A percentile compares a stretch with the other conserved stretches of the same genome.
phyloP scores from a whole-genome alignment of 345 rosid species.

The Toxicodendron radicans region DNA sequence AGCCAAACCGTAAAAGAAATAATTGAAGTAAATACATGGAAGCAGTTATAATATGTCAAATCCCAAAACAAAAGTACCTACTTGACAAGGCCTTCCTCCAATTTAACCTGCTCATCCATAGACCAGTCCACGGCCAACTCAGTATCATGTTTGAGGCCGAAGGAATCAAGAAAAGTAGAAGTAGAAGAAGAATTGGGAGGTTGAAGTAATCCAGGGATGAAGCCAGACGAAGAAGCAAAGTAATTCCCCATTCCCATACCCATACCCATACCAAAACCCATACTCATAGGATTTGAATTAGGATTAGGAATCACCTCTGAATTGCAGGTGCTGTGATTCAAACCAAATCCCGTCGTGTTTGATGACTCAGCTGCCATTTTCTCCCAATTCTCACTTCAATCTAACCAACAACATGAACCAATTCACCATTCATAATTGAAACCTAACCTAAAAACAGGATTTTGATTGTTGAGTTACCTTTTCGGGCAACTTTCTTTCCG shows the following conservation, averaged over 20 bases:
- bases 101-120: slow-evolving; percentile 60
- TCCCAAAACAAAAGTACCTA: slow-evolving; percentile 28
- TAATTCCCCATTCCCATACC: slow-evolving; percentile 35
- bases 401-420: not conserved
- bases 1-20: not conserved
- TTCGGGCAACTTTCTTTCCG: slow-evolving; percentile 42
- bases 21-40: too few relatives aligned
- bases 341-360: slow-evolving; percentile 21
- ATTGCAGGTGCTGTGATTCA: not conserved
- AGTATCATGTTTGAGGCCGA: slow-evolving; percentile 53
- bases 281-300: too few relatives aligned
- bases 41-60: not conserved
- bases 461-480: slow-evolving; percentile 20
- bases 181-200: slow-evolving; percentile 38
- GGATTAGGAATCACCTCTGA: slow-evolving; percentile 45
- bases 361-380: slow-evolving; percentile 64
- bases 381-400: not conserved
- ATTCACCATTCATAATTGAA: not conserved
- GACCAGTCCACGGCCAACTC: slow-evolving; percentile 85
- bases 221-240: slow-evolving; percentile 31
- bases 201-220: slow-evolving; percentile 36
- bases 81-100: slow-evolving; percentile 75
- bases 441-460: not conserved
- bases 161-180: slow-evolving; percentile 57
- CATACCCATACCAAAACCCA: too few relatives aligned